Evolutionary conservation across 2,329 filamentous ascomycete genomes (phyloP).

Genomic region (Didymella glomerata): DNA sequence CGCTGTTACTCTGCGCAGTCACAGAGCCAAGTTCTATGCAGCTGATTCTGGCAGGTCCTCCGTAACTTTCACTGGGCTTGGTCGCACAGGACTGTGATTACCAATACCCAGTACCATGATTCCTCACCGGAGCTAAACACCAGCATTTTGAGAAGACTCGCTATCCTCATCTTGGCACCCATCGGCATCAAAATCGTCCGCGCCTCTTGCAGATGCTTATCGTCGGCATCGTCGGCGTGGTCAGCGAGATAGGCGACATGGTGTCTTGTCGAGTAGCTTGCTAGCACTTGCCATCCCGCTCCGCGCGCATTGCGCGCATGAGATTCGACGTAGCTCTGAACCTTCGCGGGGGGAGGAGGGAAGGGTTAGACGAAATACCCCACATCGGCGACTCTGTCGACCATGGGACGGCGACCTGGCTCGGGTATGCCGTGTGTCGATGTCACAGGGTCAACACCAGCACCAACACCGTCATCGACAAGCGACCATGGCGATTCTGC

Average conservation of each 20-base stretch:
- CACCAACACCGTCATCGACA: slow-evolving; percentile 9
- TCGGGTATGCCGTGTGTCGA: slow-evolving; percentile 31
- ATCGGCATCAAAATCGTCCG: slow-evolving; percentile 20
- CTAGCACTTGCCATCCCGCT: neutral
- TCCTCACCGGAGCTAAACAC: slow-evolving; percentile 9
- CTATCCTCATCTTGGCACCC: slow-evolving; percentile 13
- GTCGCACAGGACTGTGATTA: slow-evolving; percentile 2
- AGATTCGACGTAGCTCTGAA: slow-evolving; percentile 7
- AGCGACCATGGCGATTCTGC: neutral
- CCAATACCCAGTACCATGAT: slow-evolving; percentile 25
- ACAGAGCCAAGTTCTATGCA: slow-evolving; percentile 8
- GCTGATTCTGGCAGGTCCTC: slow-evolving; percentile 20
- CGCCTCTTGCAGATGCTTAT: slow-evolving; percentile 15
- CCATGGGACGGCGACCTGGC: slow-evolving; percentile 31
- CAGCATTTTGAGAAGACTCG: slow-evolving; percentile 1
- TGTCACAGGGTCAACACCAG: slow-evolving; percentile 16
- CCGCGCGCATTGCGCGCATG: slow-evolving; percentile 12
- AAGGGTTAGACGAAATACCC: slow-evolving; percentile 29
- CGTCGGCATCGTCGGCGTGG: neutral
- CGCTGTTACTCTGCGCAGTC: slow-evolving; percentile 5
- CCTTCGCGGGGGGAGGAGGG: slow-evolving; percentile 16
- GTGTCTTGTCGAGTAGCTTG: slow-evolving; percentile 1
- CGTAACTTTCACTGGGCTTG: slow-evolving; percentile 3
- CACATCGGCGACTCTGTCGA: slow-evolving; percentile 29
- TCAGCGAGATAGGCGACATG: slow-evolving; percentile 10